Evolutionary conservation across 2,329 filamentous ascomycete species (phyloP).

Genomic region (Hypoxylon sp.): DNA sequence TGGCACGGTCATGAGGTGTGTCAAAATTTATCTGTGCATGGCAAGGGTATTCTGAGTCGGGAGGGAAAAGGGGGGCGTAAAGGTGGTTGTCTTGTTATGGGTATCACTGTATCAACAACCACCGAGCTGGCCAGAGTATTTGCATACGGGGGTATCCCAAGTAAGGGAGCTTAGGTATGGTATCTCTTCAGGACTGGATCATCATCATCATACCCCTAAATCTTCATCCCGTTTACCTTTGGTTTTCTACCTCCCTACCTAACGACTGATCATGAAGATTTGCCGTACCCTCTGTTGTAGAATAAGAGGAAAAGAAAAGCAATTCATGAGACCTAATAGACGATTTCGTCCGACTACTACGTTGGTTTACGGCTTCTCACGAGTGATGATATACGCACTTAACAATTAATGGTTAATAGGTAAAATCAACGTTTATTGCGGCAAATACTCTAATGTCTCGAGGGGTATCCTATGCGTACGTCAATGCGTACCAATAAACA

Average conservation of each 20-base stretch:
- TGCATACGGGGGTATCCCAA: conserved; percentile 26
- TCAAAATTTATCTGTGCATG: conserved; percentile 29
- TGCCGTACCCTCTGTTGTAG: conserved; percentile 42
- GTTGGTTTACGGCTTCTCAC: background rate
- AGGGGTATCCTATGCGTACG: background rate
- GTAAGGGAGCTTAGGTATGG: conserved; percentile 28
- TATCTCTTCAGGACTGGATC: conserved; percentile 29
- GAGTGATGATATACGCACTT: background rate
- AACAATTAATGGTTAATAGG: background rate
- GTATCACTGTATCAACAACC: conserved; percentile 26
- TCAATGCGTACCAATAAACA: background rate
- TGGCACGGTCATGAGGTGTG: conserved; percentile 25
- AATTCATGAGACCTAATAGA: conserved; percentile 46
- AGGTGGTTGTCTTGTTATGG: conserved; percentile 31
- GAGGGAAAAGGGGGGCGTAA: conserved; percentile 22
- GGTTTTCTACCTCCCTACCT: conserved; percentile 17
- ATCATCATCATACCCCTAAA: conserved; percentile 8
- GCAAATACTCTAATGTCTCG: background rate
- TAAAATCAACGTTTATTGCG: background rate
- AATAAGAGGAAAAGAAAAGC: conserved; percentile 45
- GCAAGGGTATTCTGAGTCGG: conserved; percentile 26
- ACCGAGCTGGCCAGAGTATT: conserved; percentile 24
- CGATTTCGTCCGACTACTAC: conserved; percentile 28
- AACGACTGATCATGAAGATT: conserved; percentile 37
- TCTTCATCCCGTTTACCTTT: conserved; percentile 24